Evolutionary conservation across 2,329 filamentous ascomycete species (phyloP).

Genomic region (Fusarium solani-melongenae): DNA sequence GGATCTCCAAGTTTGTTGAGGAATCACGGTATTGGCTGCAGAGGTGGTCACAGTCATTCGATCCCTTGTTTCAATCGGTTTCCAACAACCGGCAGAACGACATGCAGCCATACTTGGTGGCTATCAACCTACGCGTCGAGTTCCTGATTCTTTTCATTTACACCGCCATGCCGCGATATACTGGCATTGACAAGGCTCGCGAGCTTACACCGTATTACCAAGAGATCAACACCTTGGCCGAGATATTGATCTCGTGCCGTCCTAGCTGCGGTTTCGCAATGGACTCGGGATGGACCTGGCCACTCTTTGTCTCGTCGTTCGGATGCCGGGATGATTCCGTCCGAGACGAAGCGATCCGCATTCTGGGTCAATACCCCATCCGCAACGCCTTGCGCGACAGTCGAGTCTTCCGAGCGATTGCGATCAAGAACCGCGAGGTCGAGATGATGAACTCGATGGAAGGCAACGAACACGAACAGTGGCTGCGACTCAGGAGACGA

Average conservation of each 20-base stretch:
- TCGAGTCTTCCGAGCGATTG: constrained; percentile 53
- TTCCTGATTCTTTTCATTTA: constrained; percentile 56
- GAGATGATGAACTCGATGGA: constrained; percentile 48
- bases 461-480: constrained; percentile 50
- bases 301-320: constrained; percentile 55
- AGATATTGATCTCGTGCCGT: constrained; percentile 50
- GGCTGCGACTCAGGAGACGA: constrained; percentile 51
- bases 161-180: constrained; percentile 52
- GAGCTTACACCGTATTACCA: constrained; percentile 55
- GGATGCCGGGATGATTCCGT: constrained; percentile 54
- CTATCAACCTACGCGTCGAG: constrained; percentile 55
- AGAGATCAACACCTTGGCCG: constrained; percentile 53
- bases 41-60: constrained; percentile 53
- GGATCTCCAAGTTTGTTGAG: constrained; percentile 48
- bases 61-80: constrained; percentile 48
- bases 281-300: constrained; percentile 60
- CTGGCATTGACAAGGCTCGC: constrained; percentile 49
- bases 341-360: constrained; percentile 53
- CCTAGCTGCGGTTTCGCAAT: constrained; percentile 56
- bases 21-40: constrained; percentile 53
- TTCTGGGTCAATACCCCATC: constrained; percentile 54
- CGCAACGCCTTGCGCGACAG: constrained; percentile 58
- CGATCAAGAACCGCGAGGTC: constrained; percentile 50
- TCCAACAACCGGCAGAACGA: constrained; percentile 39
- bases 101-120: constrained; percentile 46